Evolutionary conservation across 331 rosid genomes (phyloP), one percentile per base, ranked within the genome.

Genomic region (Ulmus americana): DNA sequence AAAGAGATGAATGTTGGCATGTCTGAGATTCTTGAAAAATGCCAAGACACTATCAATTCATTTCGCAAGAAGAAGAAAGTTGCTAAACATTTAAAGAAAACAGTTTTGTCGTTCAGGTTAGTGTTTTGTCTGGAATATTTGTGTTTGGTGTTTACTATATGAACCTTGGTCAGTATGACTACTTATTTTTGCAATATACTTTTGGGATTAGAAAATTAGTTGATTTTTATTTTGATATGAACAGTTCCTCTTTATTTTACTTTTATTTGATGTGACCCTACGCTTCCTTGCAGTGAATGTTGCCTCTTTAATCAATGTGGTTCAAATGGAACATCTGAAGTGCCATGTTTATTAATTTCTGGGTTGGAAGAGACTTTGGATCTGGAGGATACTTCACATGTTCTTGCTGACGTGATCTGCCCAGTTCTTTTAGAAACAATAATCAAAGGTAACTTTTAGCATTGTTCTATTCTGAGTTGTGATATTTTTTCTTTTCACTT

Each of bases 311-410:
- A 76, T n/a, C 72, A 81, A 44, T 65, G 77, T 49, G 66, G 74
- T 64, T 65, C 73, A 53, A 72, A 66, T 7, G 64, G 64, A 35
- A 50, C 15, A 6, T 48, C 61, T 48, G 80, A 70, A 15, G 67
- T 78, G 28, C 95, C 98, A 5, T 89, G 98, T 71, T 45, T 92
- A 64, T 45, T 92, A 67, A 68, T 82, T 46, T 85, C 88, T 78
- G 45, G 56, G 60, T 83, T 74, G 76, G 79, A 50, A 22, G 85
- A 78, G 55, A 67, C 64, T n/a, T 39, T 50, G 52, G 74, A 43
- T 52, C 59, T 87, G 28, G 88, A 82, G 73, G 50, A 49, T 44
- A 75, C 65, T 63, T 73, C 79, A 38, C 74, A 72, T 50, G 52
- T 71, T 74, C 71, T 87, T 52, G 73, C 90, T 18, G 88, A 89